phyloP scores from a whole-genome alignment of 495 filamentous ascomycete genomes.

The Viridothelium virens region DNA sequence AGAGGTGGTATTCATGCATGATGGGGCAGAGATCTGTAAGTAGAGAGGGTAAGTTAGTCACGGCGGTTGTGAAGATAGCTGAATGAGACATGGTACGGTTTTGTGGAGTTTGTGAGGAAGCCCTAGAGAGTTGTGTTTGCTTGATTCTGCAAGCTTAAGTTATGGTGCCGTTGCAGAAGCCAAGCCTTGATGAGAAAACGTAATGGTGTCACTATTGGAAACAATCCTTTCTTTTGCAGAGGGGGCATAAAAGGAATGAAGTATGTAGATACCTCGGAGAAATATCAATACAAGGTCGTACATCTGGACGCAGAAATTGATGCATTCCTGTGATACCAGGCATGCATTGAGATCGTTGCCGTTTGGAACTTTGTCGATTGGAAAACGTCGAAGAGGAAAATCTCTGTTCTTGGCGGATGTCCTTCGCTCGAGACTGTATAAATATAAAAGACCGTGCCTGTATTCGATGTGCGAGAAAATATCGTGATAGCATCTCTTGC shows the following conservation, averaged over 20 bases:
- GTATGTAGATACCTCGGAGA: not conserved
- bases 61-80: not conserved
- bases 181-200: not conserved
- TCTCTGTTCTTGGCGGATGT: not conserved
- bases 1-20: not conserved
- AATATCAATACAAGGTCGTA: not conserved
- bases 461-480: not conserved
- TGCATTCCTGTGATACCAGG: not conserved
- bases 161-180: too few species aligned
- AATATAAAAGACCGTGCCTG: not conserved
- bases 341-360: not conserved
- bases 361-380: not conserved
- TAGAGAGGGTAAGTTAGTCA: not conserved
- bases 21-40: not conserved
- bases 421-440: not conserved
- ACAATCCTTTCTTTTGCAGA: not conserved
- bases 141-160: too few species aligned
- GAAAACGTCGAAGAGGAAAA: not conserved
- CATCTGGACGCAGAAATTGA: not conserved
- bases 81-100: not conserved
- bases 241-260: not conserved
- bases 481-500: not conserved
- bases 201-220: not conserved
- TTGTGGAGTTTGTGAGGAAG: too few species aligned
- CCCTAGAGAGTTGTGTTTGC: too few species aligned